Conservation (phyloP, 768 basidiomycete genomes). For the Termitomyces sp. region DNA sequence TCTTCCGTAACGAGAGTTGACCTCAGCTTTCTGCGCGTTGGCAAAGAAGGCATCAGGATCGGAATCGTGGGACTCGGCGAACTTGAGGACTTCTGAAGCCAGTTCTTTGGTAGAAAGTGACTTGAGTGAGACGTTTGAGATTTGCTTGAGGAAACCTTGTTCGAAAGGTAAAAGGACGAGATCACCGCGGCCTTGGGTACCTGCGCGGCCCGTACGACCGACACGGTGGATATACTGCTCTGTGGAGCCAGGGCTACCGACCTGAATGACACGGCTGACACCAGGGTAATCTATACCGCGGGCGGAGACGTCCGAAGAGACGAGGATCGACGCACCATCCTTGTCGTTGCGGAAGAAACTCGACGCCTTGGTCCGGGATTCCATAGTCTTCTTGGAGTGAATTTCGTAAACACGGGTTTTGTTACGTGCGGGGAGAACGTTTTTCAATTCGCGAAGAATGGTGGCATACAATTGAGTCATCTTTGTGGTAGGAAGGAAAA, state of each 20-base stretch:
- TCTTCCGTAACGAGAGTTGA: too few relatives aligned
- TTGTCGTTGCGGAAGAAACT: conserved; percentile 54
- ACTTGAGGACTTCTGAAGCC: conserved; percentile 32
- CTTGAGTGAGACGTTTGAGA: conserved; percentile 67
- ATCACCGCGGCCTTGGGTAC: conserved; percentile 64
- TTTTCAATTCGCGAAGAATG: conserved; percentile 47
- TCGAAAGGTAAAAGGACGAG: conserved; percentile 80
- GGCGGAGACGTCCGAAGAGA: conserved; percentile 87
- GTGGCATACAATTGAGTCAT: conserved; percentile 72
- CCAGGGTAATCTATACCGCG: conserved; percentile 87
- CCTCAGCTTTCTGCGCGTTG: too few relatives aligned
- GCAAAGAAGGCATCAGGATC: conserved; percentile 30
- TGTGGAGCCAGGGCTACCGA: conserved; percentile 66
- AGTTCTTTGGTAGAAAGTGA: conserved; percentile 46
- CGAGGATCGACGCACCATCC: conserved; percentile 52
- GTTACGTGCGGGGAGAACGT: conserved; percentile 42
- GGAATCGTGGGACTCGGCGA: conserved; percentile 44
- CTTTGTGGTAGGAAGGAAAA: conserved; percentile 85
- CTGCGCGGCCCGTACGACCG: conserved; percentile 76
- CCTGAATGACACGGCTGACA: conserved; percentile 86
- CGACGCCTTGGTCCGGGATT: conserved; percentile 49
- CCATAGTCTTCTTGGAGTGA: conserved; percentile 70
- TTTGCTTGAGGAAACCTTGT: conserved; percentile 53
- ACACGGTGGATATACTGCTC: conserved; percentile 86
- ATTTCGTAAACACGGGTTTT: conserved; percentile 68